Base-by-base conservation (phyloP, 208 protist genomes). In the Acanthamoeba quina region DNA sequence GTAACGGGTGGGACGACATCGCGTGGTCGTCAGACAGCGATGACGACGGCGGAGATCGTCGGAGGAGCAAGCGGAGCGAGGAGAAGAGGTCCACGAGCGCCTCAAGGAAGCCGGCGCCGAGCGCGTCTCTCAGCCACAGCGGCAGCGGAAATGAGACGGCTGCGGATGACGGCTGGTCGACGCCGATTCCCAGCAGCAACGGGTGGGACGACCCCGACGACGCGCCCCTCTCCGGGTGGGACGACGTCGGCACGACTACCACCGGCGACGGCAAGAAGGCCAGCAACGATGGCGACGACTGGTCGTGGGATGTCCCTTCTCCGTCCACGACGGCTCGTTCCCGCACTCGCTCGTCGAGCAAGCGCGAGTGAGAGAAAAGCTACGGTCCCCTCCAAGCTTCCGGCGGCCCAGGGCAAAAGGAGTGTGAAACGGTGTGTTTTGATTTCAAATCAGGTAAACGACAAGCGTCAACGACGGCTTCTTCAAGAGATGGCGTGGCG, bases 1-100 rank as follows among this genome's bases (percentile, higher is more conserved):
- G 82, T 1, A 41, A 90, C 41, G 82, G 82, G 31, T 90, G 82
- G 82, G 82, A 68, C 6, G 82, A 68, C 34, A 90, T 90, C 82
- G 56, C 49, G 2, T 90, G 82, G 82, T 90, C 82, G 5, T 90
- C 82, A 5, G 82, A 90, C 31, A 70, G 56, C 31, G 82, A 90
- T 24, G 82, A 90, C 26, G 26, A 52, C 9, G 56, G 29, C 29
- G 37, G 19, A 10, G 41, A 47, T 26, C 29, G 58, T 29, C 26
- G 24, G 24, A n/a, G 82, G 10, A 90, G 82, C 82, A 90, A 90
- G 56, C 26, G 58, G 31, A 90, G 58, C 56, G 82, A 60, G 37
- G 78, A 86, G 7, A 86, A 37, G 47, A 52, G 26, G 41, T 86
- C 78, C 26, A 17, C 78, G 13, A 31, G 37, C 70, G 15, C 37